These are phyloP conservation scores for Scopulariopsis brevicaulis DNA, from an alignment of 2,329 filamentous ascomycete species.

Conservation along the genomic window DNA sequence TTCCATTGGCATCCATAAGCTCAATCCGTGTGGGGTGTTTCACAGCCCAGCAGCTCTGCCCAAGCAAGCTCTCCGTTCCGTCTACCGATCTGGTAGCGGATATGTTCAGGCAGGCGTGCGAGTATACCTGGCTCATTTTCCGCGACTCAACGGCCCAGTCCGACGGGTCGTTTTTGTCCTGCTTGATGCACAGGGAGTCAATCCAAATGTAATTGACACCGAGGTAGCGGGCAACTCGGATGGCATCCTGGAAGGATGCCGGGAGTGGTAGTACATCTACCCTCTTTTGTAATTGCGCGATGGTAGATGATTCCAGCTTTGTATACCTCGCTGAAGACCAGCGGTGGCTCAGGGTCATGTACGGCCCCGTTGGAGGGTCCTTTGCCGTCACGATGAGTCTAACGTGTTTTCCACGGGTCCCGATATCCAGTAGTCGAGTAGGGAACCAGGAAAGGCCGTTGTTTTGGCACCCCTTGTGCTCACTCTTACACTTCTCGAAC, in stretches of 20 bases:
- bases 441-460: neutral
- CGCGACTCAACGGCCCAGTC: slow-evolving; percentile 10
- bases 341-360: neutral
- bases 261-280: slow-evolving; percentile 5
- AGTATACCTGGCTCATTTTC: slow-evolving; percentile 10
- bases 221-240: slow-evolving; percentile 7
- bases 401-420: neutral
- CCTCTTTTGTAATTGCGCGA: neutral
- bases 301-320: neutral
- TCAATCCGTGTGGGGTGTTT: neutral
- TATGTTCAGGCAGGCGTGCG: slow-evolving; percentile 5
- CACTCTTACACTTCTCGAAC: neutral
- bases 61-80: neutral
- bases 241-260: slow-evolving; percentile 10
- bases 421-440: neutral
- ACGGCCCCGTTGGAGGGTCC: neutral
- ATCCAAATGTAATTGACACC: slow-evolving; percentile 14
- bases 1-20: neutral
- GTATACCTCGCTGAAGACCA: neutral
- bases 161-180: slow-evolving; percentile 8
- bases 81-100: neutral
- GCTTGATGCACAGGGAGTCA: slow-evolving; percentile 15
- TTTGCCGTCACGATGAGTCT: neutral
- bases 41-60: neutral
- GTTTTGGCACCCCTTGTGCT: neutral